Base-by-base conservation (phyloP, 1,139 yeast genomes). In the Yarrowia galli region DNA sequence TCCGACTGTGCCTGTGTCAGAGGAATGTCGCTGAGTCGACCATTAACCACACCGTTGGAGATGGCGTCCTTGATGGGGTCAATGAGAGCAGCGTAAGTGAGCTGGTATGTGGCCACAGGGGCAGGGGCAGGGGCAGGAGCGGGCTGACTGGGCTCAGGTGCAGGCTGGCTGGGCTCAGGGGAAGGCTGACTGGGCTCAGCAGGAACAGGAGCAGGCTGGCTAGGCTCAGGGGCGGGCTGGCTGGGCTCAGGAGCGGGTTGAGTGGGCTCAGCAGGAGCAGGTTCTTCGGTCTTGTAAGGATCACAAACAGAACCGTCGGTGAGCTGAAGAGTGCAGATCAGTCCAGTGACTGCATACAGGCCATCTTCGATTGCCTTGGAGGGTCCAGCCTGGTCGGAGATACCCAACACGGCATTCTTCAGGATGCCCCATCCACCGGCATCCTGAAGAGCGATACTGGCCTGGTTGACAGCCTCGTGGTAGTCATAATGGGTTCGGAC, bases 391-490 rank as follows among this genome's bases (percentile, higher is more conserved):
- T 15, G n/a, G 8, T 23, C 28, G 18, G 49, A 13, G 12, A 45
- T 22, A 8, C 12, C 4, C 18, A 45, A 13, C 6, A 45, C 15
- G 2, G 49, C 49, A 16, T 8, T 15, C 18, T 15, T 23, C 28
- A 45, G 9, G n/a, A 45, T 22, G 1, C 12, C 12, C 49, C 49
- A 45, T 13, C 49, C 49, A 0, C 5, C 16, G 5, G 49, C 49
- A 9, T 15, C 32, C 12, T 22, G 15, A 16, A 45, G 16, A 45
- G 49, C 7, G 25, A 45, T 45, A 8, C 49, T 45, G 28, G 49
- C 49, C 28, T 45, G 49, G 9, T 45, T 45, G 49, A 45, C 49
- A 15, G 32, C 32, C 25, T 45, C 49, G 4, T 45, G 49, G 49
- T 45, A 45, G 49, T 45, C 49, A 23, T 45, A 45, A n/a, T 45